Conservation (phyloP, 371 early-diverging fungal genomes). For the Dinochytrium kinnereticum region DNA sequence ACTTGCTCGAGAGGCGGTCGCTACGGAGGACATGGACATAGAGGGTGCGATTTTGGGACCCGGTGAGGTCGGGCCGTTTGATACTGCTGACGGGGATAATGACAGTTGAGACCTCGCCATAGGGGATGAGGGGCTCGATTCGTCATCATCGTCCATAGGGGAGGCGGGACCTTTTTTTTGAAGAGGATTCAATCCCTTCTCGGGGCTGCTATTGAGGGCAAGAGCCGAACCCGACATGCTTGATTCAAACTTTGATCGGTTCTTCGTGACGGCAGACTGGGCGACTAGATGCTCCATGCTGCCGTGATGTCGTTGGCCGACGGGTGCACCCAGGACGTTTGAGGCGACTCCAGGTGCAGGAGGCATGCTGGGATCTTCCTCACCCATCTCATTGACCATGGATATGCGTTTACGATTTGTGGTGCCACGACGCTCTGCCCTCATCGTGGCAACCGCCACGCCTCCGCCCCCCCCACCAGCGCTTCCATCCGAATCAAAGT, state of each 20-base stretch:
- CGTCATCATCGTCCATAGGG: neutral
- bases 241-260: constrained; percentile 6
- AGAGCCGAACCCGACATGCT: neutral
- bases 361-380: neutral
- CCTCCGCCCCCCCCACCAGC: neutral
- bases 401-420: constrained; percentile 9
- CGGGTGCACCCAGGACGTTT: neutral
- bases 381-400: constrained; percentile 3
- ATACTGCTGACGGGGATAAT: neutral
- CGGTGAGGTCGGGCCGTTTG: neutral
- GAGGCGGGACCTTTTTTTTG: neutral
- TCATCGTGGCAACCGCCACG: neutral
- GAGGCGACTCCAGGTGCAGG: neutral
- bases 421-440: neutral
- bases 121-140: constrained; percentile 2
- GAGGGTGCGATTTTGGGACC: neutral
- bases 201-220: neutral
- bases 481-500: too few relatives aligned
- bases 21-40: constrained; percentile 3
- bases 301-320: neutral
- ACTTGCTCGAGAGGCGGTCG: neutral
- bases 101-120: neutral
- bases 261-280: constrained; percentile 10
- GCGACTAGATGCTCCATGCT: constrained; percentile 11
- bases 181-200: neutral